Evolutionary conservation across 148 eudicot genomes (phyloP), one percentile per base, ranked within the genome.

Genomic region (Camellia japonica): DNA sequence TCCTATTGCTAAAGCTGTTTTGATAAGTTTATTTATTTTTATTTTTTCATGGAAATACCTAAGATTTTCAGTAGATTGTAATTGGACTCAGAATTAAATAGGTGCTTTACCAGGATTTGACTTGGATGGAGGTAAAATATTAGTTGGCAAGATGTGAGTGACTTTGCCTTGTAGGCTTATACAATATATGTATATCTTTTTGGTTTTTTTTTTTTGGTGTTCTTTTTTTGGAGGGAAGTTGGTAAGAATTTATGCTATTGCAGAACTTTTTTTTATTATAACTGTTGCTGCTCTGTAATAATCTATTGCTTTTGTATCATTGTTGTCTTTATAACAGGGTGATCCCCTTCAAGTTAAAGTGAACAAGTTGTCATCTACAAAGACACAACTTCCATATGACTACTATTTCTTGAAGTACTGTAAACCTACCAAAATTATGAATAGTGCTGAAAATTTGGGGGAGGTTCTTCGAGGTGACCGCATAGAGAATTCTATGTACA

Each of bases 391-490:
- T 58, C 89, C 89, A 16, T 87, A 87, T 78, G 89, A 87, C 81
- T 78, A 84, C 82, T 87, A 87, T 71, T 87, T 11, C 69, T 78
- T 87, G 83, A 85, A 81, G 18, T 87, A 82, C 60, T 84, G 89
- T 49, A 87, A 80, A 60, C 89, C 89, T 67, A 23, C 72, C 63
- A 80, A 82, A 62, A 82, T 87, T 71, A 59, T 2, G 67, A 85
- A 87, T 72, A 85, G 65, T 61, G 87, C 87, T 66, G 89, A 87
- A 72, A 87, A 87, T 72, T 72, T 87, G 76, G 89, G 87, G 74
- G 89, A 87, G 82, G 89, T 87, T 63, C 89, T 87, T 74, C 78
- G 87, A 56, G 89, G 89, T 51, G 89, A 87, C 75, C 89, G 89
- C 11, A 87, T 87, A 38, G 89, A 87, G 67, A 87, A 84, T 79